Base-by-base conservation (phyloP, 768 basidiomycete genomes). In the Porphyrellus cyaneotinctus region DNA sequence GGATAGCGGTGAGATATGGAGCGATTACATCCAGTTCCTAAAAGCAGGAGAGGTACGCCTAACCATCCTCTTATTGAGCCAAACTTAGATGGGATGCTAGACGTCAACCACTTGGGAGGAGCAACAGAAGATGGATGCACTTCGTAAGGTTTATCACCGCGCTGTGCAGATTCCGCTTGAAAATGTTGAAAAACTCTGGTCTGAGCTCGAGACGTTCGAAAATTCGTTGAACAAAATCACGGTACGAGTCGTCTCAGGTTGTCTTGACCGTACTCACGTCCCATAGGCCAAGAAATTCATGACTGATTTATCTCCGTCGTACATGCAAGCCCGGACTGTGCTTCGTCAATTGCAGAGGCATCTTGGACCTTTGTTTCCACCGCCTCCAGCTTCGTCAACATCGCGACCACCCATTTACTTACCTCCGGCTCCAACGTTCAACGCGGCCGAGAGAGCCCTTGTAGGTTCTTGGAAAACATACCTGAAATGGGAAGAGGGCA, bases 81-180 rank as follows among this genome's bases (percentile, higher is more conserved):
- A 36, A 35, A 42, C 51, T 65, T 32, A 58, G 35, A 20, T 30
- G 23, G 43, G 12, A 49, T 43, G 37, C 15, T 60, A 82, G 83
- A 77, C 87, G 0, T 81, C 79, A 13, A 89, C 87, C 23, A 91
- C 92, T 18, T 97, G 95, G 94, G 95, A 98, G 67, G 85, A 88
- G 58, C 91, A 94, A 62, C 91, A 95, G 65, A 92, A 93, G 68
- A 94, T 93, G 87, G 95, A 97, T 59, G 81, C 84, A 2, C 75
- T 98, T 5, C 84, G 97, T 53, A 91, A 90, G 66, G 85, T 90
- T 1, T 97, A 97, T 72, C 91, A 95, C 64, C 84, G 91, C 46
- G 95, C 92, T 3, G 88, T 98, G 20, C 90, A 92, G 64, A 91
- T 97, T 30, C 97, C 97, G 0, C 79, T 98, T 60, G 89, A 93